Conservation (phyloP, 306 rosid species). For the Acmispon strigosus region DNA sequence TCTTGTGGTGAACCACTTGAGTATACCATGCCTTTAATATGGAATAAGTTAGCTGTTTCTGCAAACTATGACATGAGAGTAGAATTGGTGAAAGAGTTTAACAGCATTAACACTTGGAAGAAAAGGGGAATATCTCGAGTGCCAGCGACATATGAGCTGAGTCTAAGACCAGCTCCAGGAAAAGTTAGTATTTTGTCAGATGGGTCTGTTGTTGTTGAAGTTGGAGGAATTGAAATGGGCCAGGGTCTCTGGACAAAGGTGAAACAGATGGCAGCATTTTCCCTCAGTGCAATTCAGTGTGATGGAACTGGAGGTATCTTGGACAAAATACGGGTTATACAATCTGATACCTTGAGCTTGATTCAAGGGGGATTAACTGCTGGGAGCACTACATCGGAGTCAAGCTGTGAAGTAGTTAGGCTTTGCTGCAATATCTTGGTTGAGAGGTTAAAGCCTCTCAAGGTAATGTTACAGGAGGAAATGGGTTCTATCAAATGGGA, state of each 20-base stretch:
- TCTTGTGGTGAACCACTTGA: conserved; percentile 54
- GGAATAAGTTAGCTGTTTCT: conserved; percentile 54
- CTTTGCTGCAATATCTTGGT: conserved; percentile 59
- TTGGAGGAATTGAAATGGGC: conserved; percentile 77
- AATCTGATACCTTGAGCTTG: conserved; percentile 59
- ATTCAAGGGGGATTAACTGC: conserved; percentile 75
- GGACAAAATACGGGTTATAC: conserved; percentile 66
- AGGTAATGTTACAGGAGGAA: conserved; percentile 39
- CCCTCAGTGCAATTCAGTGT: conserved; percentile 42
- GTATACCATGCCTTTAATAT: conserved; percentile 64
- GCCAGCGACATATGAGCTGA: conserved; percentile 35
- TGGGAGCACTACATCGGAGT: conserved; percentile 81
- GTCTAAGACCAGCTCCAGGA: conserved; percentile 47
- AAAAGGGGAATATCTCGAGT: conserved; percentile 71
- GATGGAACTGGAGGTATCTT: conserved; percentile 33
- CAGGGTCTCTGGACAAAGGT: conserved; percentile 95
- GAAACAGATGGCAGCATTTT: conserved; percentile 68
- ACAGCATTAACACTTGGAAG: conserved; percentile 51
- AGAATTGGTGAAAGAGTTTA: conserved; percentile 46
- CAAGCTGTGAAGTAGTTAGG: conserved; percentile 75
- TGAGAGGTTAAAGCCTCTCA: conserved; percentile 57
- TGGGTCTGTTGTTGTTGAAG: conserved; percentile 74
- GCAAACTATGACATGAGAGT: conserved; percentile 40
- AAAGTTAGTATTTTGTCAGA: conserved; percentile 61
- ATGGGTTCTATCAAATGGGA: conserved; percentile 59